These are phyloP conservation scores for Candida coleopterorum DNA, from an alignment of 805 yeast species.

Conservation along the genomic window DNA sequence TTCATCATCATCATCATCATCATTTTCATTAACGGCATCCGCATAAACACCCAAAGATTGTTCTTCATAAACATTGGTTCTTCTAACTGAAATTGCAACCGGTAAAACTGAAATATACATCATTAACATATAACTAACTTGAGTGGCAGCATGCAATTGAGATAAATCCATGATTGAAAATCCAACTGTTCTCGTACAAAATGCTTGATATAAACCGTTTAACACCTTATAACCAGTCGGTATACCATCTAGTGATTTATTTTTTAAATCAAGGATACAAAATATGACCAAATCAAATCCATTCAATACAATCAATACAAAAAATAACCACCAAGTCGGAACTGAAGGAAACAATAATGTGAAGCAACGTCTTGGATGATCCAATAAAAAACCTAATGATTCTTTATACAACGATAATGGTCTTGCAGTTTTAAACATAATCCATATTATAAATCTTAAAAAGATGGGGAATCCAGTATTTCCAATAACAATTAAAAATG, in stretches of 20 bases:
- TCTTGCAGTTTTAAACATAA: constrained; percentile 60
- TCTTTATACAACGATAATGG: constrained; percentile 64
- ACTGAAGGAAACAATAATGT: constrained; percentile 86
- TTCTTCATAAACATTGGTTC: constrained; percentile 97
- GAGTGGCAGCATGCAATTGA: constrained; percentile 80
- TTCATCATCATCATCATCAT: constrained; percentile 23
- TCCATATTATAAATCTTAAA: constrained; percentile 79
- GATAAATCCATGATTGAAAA: constrained; percentile 69
- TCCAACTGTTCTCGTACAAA: constrained; percentile 93
- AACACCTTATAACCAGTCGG: constrained; percentile 66
- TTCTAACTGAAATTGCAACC: constrained; percentile 89
- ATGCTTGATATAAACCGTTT: constrained; percentile 86
- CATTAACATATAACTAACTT: constrained; percentile 91
- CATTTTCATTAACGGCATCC: constrained; percentile 21
- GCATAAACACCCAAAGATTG: constrained; percentile 89
- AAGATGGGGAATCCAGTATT: constrained; percentile 92
- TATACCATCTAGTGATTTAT: constrained; percentile 46
- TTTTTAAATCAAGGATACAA: constrained; percentile 67
- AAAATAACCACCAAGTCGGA: constrained; percentile 93
- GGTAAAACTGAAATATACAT: constrained; percentile 98
- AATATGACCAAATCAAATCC: constrained; percentile 76
- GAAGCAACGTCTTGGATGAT: constrained; percentile 96
- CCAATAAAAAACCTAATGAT: constrained; percentile 78
- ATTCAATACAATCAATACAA: constrained; percentile 69
- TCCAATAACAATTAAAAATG: constrained; percentile 80